phyloP scores from a whole-genome alignment of 2,329 filamentous ascomycete genomes.

The Phoma herbarum region DNA sequence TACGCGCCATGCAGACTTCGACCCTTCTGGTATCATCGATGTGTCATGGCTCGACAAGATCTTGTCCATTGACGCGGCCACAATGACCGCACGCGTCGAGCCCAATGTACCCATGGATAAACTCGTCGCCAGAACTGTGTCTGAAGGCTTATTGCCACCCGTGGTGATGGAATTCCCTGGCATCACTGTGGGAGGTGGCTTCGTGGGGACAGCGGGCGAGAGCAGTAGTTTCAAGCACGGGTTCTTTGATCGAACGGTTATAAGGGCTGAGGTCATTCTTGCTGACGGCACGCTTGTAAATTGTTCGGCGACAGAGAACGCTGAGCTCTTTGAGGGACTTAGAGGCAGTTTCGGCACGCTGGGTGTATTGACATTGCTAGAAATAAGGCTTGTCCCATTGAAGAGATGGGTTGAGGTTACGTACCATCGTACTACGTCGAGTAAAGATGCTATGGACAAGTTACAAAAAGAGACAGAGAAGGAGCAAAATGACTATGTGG shows the following conservation, averaged over 20 bases:
- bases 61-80: slow-evolving; percentile 63
- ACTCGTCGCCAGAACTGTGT: slow-evolving; percentile 66
- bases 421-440: slow-evolving; percentile 65
- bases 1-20: slow-evolving; percentile 64
- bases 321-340: slow-evolving; percentile 67
- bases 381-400: slow-evolving; percentile 63
- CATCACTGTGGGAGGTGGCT: slow-evolving; percentile 74
- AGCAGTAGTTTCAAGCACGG: slow-evolving; percentile 73
- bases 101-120: slow-evolving; percentile 74
- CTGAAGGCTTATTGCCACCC: slow-evolving; percentile 65
- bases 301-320: slow-evolving; percentile 57
- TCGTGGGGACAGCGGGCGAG: slow-evolving; percentile 72
- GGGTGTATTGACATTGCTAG: slow-evolving; percentile 68
- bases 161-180: slow-evolving; percentile 78
- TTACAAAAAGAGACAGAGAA: slow-evolving; percentile 58
- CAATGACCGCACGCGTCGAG: slow-evolving; percentile 68
- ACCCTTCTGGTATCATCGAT: slow-evolving; percentile 62
- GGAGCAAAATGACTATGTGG: slow-evolving; percentile 68
- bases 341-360: slow-evolving; percentile 68
- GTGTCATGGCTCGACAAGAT: slow-evolving; percentile 71
- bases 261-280: slow-evolving; percentile 70
- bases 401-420: slow-evolving; percentile 67
- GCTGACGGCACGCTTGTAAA: slow-evolving; percentile 63
- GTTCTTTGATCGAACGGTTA: slow-evolving; percentile 71
- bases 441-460: slow-evolving; percentile 58